Percentiles rank a stretch among this genome's conserved stretches.
phyloP scores from a whole-genome alignment of 2,329 filamentous ascomycete species.

The Alternaria novae-zelandiae region DNA sequence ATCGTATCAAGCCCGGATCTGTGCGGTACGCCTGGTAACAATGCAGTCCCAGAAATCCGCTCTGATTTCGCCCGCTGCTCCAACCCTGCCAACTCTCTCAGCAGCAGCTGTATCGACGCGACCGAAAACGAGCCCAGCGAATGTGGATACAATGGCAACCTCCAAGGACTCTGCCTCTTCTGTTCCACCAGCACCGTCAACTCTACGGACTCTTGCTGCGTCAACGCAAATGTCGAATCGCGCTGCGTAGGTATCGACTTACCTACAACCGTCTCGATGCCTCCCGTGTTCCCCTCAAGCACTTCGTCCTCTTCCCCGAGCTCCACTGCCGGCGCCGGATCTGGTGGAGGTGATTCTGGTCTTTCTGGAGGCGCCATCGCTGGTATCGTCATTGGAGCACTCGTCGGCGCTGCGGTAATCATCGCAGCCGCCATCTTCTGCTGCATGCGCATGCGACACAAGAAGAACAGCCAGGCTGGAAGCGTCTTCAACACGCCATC shows the following conservation, averaged over 20 bases:
- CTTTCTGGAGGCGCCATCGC: constrained; percentile 89
- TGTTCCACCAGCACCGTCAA: constrained; percentile 85
- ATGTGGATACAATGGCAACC: constrained; percentile 80
- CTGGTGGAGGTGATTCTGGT: constrained; percentile 50
- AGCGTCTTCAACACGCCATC: constrained; percentile 91
- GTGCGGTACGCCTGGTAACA: constrained; percentile 70
- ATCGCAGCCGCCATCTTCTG: constrained; percentile 65
- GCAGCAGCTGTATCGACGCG: constrained; percentile 75
- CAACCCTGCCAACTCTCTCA: constrained; percentile 79
- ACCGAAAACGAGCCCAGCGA: constrained; percentile 81
- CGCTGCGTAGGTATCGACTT: constrained; percentile 79
- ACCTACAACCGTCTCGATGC: constrained; percentile 70
- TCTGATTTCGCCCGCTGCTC: constrained; percentile 93
- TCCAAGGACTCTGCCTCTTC: constrained; percentile 82
- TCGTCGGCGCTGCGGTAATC: constrained; percentile 75
- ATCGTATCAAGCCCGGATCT: constrained; percentile 76
- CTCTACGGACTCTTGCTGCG: constrained; percentile 93
- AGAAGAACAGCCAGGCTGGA: constrained; percentile 65
- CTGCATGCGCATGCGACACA: constrained; percentile 66
- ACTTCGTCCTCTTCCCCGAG: constrained; percentile 62
- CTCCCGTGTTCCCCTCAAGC: constrained; percentile 66
- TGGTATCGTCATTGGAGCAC: constrained; percentile 82
- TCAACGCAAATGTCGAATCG: constrained; percentile 75
- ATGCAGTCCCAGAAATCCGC: constrained; percentile 78
- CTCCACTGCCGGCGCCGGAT: constrained; percentile 28